These are phyloP conservation scores for Fomitiporia mediterranea DNA, from an alignment of 1,284 basidiomycete genomes.

Conservation along the genomic window DNA sequence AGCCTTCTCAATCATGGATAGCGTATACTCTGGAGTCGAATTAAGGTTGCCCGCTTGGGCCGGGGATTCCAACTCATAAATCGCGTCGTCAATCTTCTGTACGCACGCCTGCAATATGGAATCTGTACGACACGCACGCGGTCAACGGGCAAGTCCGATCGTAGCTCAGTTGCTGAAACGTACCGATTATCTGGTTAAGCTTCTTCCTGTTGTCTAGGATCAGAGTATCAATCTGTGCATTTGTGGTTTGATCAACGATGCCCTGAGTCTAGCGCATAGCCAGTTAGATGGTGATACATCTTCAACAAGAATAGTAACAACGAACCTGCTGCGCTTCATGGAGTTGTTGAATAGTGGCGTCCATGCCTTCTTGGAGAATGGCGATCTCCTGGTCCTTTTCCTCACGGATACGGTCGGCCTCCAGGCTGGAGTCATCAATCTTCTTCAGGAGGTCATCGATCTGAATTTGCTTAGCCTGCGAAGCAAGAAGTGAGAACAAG, in stretches of 20 bases:
- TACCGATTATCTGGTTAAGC: conserved; percentile 95
- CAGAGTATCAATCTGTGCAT: conserved; percentile 94
- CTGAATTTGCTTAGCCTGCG: conserved; percentile 85
- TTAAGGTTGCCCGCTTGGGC: conserved; percentile 91
- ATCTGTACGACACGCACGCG: conserved; percentile 50
- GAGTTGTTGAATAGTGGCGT: conserved; percentile 87
- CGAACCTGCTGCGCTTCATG: conserved; percentile 81
- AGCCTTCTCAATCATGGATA: conserved; percentile 98
- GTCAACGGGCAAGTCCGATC: conserved; percentile 3
- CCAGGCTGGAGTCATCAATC: conserved; percentile 69
- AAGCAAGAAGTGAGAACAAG: conserved; percentile 13
- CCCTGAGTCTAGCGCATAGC: conserved; percentile 62
- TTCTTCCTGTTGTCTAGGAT: conserved; percentile 98
- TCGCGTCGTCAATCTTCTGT: conserved; percentile 94
- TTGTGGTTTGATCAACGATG: conserved; percentile 83
- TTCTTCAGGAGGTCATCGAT: conserved; percentile 87
- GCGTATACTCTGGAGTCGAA: conserved; percentile 95
- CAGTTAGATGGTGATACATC: conserved; percentile 16
- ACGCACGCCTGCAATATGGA: conserved; percentile 97
- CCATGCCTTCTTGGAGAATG: conserved; percentile 96
- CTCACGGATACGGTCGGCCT: conserved; percentile 79
- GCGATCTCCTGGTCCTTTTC: conserved; percentile 97
- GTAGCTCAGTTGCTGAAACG: conserved; percentile 23
- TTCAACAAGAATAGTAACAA: not conserved
- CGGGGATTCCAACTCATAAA: conserved; percentile 96